A percentile compares a stretch with the other conserved stretches of the same genome.
Evolutionary conservation across 495 filamentous ascomycete genomes (phyloP).

Genomic region (Neurospora discreta): DNA sequence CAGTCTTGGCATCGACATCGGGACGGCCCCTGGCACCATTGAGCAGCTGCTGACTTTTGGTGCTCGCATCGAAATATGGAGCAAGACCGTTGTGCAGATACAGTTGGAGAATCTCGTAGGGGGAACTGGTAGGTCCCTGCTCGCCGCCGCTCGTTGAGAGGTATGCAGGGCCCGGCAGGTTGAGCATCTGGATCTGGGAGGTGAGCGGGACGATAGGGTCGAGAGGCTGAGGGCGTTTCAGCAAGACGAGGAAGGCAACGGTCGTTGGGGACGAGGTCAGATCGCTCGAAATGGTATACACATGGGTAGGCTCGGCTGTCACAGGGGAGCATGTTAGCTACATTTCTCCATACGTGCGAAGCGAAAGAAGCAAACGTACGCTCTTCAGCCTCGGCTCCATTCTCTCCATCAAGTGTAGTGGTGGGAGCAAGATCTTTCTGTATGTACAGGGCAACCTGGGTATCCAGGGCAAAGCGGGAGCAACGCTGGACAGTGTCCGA

Average conservation of each 20-base stretch:
- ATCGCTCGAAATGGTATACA: slow-evolving; percentile 70
- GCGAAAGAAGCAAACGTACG: slow-evolving; percentile 6
- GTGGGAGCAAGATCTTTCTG: slow-evolving; percentile 63
- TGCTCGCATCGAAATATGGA: slow-evolving; percentile 92
- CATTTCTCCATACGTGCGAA: background rate
- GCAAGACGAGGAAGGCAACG: slow-evolving; percentile 71
- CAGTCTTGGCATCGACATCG: slow-evolving; percentile 82
- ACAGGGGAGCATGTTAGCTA: background rate
- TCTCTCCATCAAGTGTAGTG: slow-evolving; percentile 13
- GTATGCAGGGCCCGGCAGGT: slow-evolving; percentile 68
- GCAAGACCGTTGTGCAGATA: slow-evolving; percentile 77
- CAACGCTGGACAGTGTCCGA: slow-evolving; percentile 77
- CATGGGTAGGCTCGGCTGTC: slow-evolving; percentile 39
- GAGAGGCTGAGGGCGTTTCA: slow-evolving; percentile 81
- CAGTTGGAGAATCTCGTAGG: slow-evolving; percentile 81
- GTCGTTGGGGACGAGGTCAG: slow-evolving; percentile 69
- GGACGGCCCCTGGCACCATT: slow-evolving; percentile 54
- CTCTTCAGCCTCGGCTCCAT: slow-evolving; percentile 21
- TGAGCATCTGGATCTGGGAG: slow-evolving; percentile 82
- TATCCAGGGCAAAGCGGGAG: slow-evolving; percentile 76
- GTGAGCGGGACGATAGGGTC: slow-evolving; percentile 67
- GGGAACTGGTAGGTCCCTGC: slow-evolving; percentile 62
- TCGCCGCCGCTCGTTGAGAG: slow-evolving; percentile 51
- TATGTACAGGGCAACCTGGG: slow-evolving; percentile 79
- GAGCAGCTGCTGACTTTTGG: slow-evolving; percentile 64